Conservation (phyloP, 108 stramenopile species). For the Pseudonitzschia delicatissima region DNA sequence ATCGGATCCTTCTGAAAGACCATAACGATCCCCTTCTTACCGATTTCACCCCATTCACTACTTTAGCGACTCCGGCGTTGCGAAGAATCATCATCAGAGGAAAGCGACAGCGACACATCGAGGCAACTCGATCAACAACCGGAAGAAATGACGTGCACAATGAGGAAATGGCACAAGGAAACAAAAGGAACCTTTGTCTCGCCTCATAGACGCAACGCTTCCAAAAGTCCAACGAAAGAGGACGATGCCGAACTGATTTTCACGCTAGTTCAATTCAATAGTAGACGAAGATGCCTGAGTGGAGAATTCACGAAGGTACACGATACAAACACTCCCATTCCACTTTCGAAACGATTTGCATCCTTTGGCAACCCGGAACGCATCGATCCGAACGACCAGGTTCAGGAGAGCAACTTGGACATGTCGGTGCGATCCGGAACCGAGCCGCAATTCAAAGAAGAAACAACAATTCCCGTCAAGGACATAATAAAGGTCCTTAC, state of each 20-base stretch:
- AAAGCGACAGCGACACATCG: neutral
- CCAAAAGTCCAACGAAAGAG: neutral
- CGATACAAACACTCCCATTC: constrained; percentile 8
- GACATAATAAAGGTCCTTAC: constrained; percentile 24
- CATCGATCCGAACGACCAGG: neutral
- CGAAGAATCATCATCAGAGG: neutral
- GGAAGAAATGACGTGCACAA: constrained; percentile 31
- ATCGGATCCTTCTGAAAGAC: neutral
- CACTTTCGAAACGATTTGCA: constrained; percentile 21
- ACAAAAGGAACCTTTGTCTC: neutral
- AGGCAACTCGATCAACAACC: neutral
- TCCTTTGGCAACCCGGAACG: constrained; percentile 13
- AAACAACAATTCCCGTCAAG: constrained; percentile 4
- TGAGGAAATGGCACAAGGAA: constrained; percentile 29
- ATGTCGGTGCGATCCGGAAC: neutral
- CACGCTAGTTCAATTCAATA: neutral
- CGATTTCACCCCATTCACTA: neutral
- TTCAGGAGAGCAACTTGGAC: neutral
- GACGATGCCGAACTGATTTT: constrained; percentile 1
- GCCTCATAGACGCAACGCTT: neutral
- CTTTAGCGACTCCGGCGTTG: neutral
- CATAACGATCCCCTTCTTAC: neutral
- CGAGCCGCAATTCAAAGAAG: neutral
- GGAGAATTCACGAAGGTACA: neutral
- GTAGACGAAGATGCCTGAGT: neutral